Evolutionary conservation across 73 alveolate genomes (phyloP).

Genomic region (Uronychia setigera): DNA sequence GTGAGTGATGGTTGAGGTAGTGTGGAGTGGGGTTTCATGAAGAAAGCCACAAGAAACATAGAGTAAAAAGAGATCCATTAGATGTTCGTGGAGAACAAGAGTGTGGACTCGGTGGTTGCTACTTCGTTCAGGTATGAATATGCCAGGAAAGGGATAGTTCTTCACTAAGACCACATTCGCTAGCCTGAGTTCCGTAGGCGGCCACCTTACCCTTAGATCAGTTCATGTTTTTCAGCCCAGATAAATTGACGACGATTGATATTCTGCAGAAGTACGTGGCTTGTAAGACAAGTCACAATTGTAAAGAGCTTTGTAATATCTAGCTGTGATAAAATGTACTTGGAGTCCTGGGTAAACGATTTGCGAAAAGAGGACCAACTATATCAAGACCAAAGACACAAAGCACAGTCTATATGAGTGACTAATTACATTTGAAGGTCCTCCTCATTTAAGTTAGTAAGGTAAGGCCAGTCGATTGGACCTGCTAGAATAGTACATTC

Average conservation of each 20-base stretch:
- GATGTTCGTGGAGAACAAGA: not conserved
- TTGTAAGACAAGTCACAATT: not conserved
- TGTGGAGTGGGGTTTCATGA: not conserved
- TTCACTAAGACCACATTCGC: not conserved
- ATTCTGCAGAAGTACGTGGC: not conserved
- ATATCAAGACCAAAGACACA: not conserved
- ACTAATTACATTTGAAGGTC: constrained; percentile 22
- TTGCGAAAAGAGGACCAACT: not conserved
- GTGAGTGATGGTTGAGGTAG: too few relatives aligned
- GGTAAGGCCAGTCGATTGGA: not conserved
- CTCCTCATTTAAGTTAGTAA: constrained; percentile 2
- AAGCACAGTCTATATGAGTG: not conserved
- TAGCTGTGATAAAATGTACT: not conserved
- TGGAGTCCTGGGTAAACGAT: not conserved
- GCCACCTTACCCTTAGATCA: not conserved
- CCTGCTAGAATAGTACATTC: not conserved
- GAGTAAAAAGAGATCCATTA: not conserved
- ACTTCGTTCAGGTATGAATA: not conserved
- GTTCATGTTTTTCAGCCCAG: constrained; percentile 1
- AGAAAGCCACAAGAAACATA: not conserved
- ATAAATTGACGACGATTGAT: not conserved
- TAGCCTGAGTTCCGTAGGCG: not conserved
- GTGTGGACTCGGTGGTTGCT: not conserved
- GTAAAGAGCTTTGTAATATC: not conserved
- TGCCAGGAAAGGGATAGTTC: not conserved